A percentile compares a stretch with the other conserved stretches of the same genome.
Conservation (phyloP, 108 stramenopile genomes). For the Bacterosira constricta region DNA sequence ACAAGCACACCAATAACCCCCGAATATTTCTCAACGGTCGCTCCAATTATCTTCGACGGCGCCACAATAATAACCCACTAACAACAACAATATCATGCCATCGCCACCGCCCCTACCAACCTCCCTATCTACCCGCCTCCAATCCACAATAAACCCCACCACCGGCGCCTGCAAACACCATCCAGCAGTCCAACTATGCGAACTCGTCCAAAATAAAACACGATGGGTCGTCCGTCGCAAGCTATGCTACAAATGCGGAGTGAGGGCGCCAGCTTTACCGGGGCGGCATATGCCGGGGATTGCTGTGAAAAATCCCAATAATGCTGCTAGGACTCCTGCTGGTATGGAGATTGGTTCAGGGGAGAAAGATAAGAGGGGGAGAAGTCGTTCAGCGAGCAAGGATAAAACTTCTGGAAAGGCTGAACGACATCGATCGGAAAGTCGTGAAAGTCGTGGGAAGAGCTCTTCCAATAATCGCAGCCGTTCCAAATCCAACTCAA, state of each 20-base stretch:
- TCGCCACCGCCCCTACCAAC: slow-evolving; percentile 42
- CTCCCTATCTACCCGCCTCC: slow-evolving; percentile 40
- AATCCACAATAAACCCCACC: slow-evolving; percentile 28
- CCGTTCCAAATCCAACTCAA: too few relatives aligned
- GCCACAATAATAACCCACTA: too few relatives aligned
- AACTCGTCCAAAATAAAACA: slow-evolving; percentile 34
- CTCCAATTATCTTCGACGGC: too few relatives aligned
- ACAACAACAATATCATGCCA: too few relatives aligned
- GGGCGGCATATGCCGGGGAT: slow-evolving; percentile 12
- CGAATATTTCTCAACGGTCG: too few relatives aligned
- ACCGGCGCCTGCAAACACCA: slow-evolving; percentile 42
- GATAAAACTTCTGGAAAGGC: slow-evolving; percentile 3
- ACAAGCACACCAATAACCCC: too few relatives aligned
- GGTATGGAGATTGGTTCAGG: neutral
- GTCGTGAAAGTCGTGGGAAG: neutral
- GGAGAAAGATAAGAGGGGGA: too few relatives aligned
- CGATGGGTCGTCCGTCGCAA: slow-evolving; percentile 49
- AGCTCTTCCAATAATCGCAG: neutral
- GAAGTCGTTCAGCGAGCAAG: too few relatives aligned
- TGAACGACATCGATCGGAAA: neutral
- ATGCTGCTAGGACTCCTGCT: neutral
- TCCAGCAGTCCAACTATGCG: slow-evolving; percentile 42
- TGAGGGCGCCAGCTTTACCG: neutral
- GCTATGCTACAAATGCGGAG: slow-evolving; percentile 51
- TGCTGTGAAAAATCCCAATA: neutral